These are phyloP conservation scores for Leccinum pachyderme DNA, from an alignment of 1,284 basidiomycete species.

Conservation along the genomic window DNA sequence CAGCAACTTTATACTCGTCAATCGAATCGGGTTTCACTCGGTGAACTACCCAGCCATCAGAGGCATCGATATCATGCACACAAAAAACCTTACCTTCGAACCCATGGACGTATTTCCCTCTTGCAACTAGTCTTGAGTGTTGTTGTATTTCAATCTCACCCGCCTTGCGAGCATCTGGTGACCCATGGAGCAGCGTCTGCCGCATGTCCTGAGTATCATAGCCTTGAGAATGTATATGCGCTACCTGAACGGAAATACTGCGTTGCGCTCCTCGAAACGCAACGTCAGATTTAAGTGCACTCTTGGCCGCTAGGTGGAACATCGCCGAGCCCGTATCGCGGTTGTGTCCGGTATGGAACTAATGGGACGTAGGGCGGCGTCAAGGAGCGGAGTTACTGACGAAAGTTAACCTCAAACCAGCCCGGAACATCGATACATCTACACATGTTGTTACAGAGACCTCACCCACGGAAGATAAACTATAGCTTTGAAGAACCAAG, in stretches of 20 bases:
- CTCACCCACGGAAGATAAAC: conserved; percentile 39
- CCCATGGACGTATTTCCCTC: conserved; percentile 86
- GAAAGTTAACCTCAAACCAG: neutral
- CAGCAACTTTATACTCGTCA: conserved; percentile 82
- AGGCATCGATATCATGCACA: neutral
- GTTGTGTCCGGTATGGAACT: neutral
- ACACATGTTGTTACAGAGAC: conserved; percentile 10
- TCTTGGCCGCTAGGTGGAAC: conserved; percentile 30
- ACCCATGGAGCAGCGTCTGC: conserved; percentile 68
- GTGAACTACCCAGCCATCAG: conserved; percentile 55
- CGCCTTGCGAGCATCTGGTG: conserved; percentile 79
- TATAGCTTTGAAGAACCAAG: conserved; percentile 39
- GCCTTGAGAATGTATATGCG: conserved; percentile 19
- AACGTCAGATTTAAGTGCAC: conserved; percentile 24
- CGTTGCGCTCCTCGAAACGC: conserved; percentile 36
- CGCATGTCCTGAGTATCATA: conserved; percentile 21
- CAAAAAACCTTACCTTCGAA: conserved; percentile 70
- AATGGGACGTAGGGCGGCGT: neutral
- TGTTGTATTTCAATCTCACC: conserved; percentile 75
- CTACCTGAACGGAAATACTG: conserved; percentile 64
- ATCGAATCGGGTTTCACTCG: conserved; percentile 76
- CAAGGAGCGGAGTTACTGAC: neutral
- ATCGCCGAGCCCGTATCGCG: conserved; percentile 13
- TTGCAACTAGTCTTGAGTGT: conserved; percentile 81
- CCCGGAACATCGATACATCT: neutral